Evolutionary conservation across 371 early-diverging fungal genomes (phyloP).

Genomic region (Chytridium lagenaria): DNA sequence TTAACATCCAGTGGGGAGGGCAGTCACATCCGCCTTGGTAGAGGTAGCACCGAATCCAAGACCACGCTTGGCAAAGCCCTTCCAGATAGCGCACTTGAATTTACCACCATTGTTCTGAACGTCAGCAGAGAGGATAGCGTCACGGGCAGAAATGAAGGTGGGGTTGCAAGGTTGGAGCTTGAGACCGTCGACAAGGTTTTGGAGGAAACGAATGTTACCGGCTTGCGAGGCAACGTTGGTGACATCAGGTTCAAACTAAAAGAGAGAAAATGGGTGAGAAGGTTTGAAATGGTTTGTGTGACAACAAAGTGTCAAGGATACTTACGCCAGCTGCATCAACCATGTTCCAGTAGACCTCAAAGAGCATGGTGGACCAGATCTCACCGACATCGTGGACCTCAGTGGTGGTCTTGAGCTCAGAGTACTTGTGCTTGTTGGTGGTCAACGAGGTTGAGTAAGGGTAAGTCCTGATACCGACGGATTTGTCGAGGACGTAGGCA

Average conservation of each 20-base stretch:
- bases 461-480: slow-evolving; percentile 51
- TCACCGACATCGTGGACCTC: slow-evolving; percentile 52
- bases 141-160: slow-evolving; percentile 43
- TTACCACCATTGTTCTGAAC: slow-evolving; percentile 25
- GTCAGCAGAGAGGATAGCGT: slow-evolving; percentile 49
- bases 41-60: slow-evolving; percentile 35
- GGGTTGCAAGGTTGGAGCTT: slow-evolving; percentile 51
- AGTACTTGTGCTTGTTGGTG: slow-evolving; percentile 43
- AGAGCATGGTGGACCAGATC: slow-evolving; percentile 64
- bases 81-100: slow-evolving; percentile 40
- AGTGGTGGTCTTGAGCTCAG: slow-evolving; percentile 6
- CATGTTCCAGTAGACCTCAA: slow-evolving; percentile 87
- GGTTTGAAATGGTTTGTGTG: too few relatives aligned
- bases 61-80: slow-evolving; percentile 51
- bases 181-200: slow-evolving; percentile 23
- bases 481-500: slow-evolving; percentile 8
- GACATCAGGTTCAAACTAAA: slow-evolving; percentile 4
- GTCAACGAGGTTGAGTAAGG: slow-evolving; percentile 46
- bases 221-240: slow-evolving; percentile 59
- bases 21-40: neutral
- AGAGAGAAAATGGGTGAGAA: too few relatives aligned
- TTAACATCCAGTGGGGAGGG: slow-evolving; percentile 15
- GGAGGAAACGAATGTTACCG: slow-evolving; percentile 18
- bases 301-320: too few relatives aligned
- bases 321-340: slow-evolving; percentile 68